These are phyloP conservation scores for Fremontodendron californicum DNA, from an alignment of 345 rosid genomes.

Conservation along the genomic window DNA sequence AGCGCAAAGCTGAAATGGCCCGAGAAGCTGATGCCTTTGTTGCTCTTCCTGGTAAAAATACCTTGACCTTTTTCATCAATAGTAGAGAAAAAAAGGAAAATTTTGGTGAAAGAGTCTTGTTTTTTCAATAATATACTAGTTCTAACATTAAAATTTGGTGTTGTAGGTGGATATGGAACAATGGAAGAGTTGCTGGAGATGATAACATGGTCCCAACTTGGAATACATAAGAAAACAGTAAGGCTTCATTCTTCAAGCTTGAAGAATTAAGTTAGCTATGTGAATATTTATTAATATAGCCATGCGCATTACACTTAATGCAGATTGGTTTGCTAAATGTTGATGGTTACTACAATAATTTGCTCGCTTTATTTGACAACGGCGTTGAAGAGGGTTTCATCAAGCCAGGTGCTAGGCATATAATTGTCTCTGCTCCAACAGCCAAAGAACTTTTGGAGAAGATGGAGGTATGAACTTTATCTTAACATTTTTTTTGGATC, in stretches of 20 bases:
- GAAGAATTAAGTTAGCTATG: not conserved
- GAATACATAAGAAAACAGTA: conserved; percentile 92
- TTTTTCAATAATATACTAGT: not conserved
- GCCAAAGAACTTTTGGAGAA: conserved; percentile 82
- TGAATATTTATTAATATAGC: not conserved
- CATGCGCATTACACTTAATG: not conserved
- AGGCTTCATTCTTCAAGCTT: conserved; percentile 16
- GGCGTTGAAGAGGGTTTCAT: conserved; percentile 94
- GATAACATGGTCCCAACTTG: conserved; percentile 98
- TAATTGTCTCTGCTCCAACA: conserved; percentile 78
- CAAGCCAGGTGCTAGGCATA: conserved; percentile 74
- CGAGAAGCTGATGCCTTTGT: conserved; percentile 88
- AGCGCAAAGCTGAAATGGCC: conserved; percentile 96
- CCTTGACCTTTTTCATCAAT: not conserved
- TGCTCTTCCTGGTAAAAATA: conserved; percentile 86
- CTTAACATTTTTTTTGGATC: not conserved
- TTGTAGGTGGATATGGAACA: conserved; percentile 91
- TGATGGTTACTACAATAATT: conserved; percentile 81
- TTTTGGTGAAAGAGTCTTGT: not conserved
- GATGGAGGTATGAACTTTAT: conserved; percentile 66
- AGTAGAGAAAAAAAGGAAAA: conserved; percentile 6
- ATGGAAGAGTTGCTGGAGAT: conserved; percentile 96
- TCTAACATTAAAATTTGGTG: conserved; percentile 10
- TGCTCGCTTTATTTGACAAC: conserved; percentile 80
- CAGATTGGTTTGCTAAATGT: conserved; percentile 92